A percentile compares a stretch with the other conserved stretches of the same genome.
phyloP scores from a whole-genome alignment of 116 monocot species.

The Dioscorea cayenensis region DNA sequence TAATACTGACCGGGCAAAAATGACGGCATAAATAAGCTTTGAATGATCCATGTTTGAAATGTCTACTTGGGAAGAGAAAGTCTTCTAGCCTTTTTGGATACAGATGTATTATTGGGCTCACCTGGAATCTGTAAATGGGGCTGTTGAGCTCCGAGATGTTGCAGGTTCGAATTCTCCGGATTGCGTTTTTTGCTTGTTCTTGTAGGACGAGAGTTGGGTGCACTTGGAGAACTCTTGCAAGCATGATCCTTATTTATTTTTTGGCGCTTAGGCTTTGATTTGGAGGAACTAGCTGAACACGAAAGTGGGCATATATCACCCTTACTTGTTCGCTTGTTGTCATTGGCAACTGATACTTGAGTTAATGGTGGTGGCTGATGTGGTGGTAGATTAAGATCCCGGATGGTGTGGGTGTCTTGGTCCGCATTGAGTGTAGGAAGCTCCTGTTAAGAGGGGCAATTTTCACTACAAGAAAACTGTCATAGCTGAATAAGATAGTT shows the following conservation, averaged over 20 bases:
- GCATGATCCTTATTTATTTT: neutral
- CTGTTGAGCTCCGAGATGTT: neutral
- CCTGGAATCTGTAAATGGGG: neutral
- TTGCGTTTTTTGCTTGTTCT: slow-evolving; percentile 3
- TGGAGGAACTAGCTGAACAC: neutral
- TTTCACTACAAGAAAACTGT: neutral
- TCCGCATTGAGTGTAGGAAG: neutral
- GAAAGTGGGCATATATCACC: neutral
- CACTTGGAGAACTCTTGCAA: neutral
- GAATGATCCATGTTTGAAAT: neutral
- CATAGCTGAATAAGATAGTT: neutral
- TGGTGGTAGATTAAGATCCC: neutral
- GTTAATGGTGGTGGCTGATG: neutral
- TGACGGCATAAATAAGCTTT: neutral
- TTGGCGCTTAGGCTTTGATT: neutral
- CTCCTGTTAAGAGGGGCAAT: neutral
- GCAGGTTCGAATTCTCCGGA: slow-evolving; percentile 1
- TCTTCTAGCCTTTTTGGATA: neutral
- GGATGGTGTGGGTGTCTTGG: neutral
- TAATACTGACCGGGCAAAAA: neutral
- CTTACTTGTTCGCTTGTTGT: neutral
- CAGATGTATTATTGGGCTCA: neutral
- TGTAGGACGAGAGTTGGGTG: neutral
- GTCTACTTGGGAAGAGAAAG: neutral
- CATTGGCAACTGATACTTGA: neutral